phyloP scores from a whole-genome alignment of 768 basidiomycete genomes.

The Rhodotorula taiwanensis region DNA sequence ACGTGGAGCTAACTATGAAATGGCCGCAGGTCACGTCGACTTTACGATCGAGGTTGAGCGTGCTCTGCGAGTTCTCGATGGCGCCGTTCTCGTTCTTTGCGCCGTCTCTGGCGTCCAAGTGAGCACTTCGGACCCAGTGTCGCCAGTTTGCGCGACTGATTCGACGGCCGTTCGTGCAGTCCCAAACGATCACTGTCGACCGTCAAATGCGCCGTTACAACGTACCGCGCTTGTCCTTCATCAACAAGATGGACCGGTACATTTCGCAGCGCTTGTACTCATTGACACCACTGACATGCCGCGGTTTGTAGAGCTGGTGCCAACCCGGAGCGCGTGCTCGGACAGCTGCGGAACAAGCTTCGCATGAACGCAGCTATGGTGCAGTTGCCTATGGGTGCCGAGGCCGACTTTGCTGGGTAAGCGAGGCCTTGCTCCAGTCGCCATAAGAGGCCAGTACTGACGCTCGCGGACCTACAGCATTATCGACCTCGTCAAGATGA shows the following conservation, averaged over 20 bases:
- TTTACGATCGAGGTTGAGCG: constrained; percentile 99
- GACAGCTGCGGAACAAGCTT: constrained; percentile 84
- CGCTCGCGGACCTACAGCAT: constrained; percentile 46
- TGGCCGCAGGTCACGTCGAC: constrained; percentile 99
- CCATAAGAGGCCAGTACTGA: neutral
- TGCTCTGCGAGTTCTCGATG: constrained; percentile 89
- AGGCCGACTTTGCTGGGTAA: constrained; percentile 70
- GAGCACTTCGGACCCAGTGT: constrained; percentile 32
- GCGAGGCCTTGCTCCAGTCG: neutral
- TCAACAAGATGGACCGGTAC: constrained; percentile 97
- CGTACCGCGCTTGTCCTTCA: constrained; percentile 89
- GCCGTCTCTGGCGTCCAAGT: constrained; percentile 95
- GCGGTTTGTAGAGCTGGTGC: constrained; percentile 67
- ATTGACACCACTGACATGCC: neutral
- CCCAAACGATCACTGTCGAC: constrained; percentile 98
- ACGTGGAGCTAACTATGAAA: too few species aligned
- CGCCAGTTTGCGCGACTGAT: neutral
- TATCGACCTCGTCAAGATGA: constrained; percentile 90
- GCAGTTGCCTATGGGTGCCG: constrained; percentile 87
- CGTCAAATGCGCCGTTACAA: constrained; percentile 96
- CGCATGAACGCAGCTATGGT: constrained; percentile 88
- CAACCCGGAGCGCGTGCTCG: constrained; percentile 90
- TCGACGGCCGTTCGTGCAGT: constrained; percentile 49
- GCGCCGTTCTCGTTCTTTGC: constrained; percentile 90
- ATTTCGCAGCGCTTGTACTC: neutral